These are phyloP conservation scores for Chalciporus sp. DNA, from an alignment of 1,284 basidiomycete species.

Conservation along the genomic window DNA sequence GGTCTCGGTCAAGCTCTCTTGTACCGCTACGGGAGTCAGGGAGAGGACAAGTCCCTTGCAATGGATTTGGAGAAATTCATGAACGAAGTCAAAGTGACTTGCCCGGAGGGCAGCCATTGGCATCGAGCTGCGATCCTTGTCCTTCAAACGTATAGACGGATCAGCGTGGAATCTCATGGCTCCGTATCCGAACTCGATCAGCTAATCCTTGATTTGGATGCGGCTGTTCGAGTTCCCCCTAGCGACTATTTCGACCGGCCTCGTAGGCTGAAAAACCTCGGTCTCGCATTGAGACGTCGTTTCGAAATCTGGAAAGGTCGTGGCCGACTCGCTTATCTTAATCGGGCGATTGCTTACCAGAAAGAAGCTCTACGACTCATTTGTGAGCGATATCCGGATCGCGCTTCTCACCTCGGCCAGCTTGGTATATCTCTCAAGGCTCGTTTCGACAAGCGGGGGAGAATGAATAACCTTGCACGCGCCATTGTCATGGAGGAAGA, in stretches of 20 bases:
- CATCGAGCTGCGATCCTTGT: not conserved
- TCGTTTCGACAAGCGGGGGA: not conserved
- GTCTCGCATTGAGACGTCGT: slow-evolving; percentile 1
- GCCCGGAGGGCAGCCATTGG: not conserved
- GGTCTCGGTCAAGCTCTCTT: slow-evolving; percentile 3
- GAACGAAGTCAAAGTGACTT: not conserved
- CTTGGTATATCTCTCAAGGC: too few species aligned
- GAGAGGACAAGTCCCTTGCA: not conserved
- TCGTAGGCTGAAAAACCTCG: slow-evolving; percentile 7
- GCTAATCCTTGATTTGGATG: not conserved
- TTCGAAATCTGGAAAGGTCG: too few species aligned
- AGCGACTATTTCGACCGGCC: slow-evolving; percentile 2
- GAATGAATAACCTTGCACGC: not conserved
- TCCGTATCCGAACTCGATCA: not conserved
- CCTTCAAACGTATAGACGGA: not conserved
- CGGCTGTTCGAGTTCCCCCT: not conserved
- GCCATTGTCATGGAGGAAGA: slow-evolving; percentile 2
- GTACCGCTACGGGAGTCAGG: not conserved
- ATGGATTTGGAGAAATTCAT: not conserved
- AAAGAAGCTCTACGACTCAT: too few species aligned
- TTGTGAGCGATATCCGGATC: too few species aligned
- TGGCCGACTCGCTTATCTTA: too few species aligned
- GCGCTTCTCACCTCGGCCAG: too few species aligned
- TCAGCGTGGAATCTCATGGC: not conserved
- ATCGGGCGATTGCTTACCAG: too few species aligned